These are phyloP conservation scores for Hyphopichia wangnamkhiaoensis DNA, from an alignment of 1,139 yeast species.

Conservation along the genomic window DNA sequence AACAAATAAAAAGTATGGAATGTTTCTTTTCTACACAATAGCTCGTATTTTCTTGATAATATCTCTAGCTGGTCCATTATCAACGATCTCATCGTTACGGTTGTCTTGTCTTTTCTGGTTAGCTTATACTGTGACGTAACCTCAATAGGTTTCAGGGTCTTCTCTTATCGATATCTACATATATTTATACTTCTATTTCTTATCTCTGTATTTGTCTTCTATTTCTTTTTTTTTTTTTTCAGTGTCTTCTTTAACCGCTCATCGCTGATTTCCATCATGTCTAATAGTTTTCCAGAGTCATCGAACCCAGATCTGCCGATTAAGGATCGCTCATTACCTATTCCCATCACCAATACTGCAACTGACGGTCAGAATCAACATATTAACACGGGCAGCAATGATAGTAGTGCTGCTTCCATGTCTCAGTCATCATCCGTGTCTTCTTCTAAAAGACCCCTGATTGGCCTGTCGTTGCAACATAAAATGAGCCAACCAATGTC, in stretches of 20 bases:
- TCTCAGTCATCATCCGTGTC: background rate
- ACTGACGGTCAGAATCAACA: background rate
- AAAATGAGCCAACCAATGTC: slow-evolving; percentile 28
- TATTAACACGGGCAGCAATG: background rate
- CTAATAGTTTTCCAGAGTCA: background rate
- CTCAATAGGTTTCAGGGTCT: background rate
- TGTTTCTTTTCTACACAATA: too few species aligned
- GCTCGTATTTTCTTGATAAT: too few species aligned
- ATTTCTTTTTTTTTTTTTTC: background rate
- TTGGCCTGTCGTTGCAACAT: slow-evolving; percentile 4
- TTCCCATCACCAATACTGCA: background rate
- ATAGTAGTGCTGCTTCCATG: background rate
- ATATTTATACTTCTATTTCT: too few species aligned
- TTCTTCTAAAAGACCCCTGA: slow-evolving; percentile 4
- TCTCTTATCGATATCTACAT: too few species aligned
- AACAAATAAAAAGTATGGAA: background rate
- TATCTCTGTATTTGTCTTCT: too few species aligned
- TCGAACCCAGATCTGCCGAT: background rate
- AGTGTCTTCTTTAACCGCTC: background rate
- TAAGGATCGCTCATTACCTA: background rate
- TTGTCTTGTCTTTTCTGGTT: too few species aligned
- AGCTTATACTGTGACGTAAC: too few species aligned
- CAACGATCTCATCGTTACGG: background rate
- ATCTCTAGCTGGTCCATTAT: too few species aligned
- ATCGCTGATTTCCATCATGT: background rate